Percentiles rank a stretch among this genome's conserved stretches.
These are phyloP conservation scores for Acanthamoeba castellanii DNA, from an alignment of 208 protist genomes.

Conservation along the genomic window DNA sequence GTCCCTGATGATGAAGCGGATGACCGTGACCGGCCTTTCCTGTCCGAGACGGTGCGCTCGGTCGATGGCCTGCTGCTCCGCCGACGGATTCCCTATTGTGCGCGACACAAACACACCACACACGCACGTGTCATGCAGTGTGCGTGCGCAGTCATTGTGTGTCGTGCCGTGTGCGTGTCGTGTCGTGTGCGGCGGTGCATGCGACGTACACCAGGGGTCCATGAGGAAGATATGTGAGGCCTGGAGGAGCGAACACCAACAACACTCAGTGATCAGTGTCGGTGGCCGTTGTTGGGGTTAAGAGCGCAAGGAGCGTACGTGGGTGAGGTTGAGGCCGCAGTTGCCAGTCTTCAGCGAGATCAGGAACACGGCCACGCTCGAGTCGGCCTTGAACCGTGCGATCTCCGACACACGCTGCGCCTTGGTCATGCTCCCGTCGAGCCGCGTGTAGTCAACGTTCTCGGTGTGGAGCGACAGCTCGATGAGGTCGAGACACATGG, in stretches of 20 bases:
- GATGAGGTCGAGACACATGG: conserved; percentile 71
- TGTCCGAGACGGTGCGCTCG: conserved; percentile 60
- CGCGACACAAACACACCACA: not conserved
- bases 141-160: not conserved
- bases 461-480: conserved; percentile 40
- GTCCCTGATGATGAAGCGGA: conserved; percentile 66
- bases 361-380: conserved; percentile 36
- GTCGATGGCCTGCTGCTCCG: conserved; percentile 73
- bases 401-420: conserved; percentile 31
- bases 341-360: conserved; percentile 71
- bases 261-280: not conserved
- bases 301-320: not conserved
- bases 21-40: conserved; percentile 63
- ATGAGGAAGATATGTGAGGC: conserved; percentile 46
- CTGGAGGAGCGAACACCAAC: not conserved
- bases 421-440: conserved; percentile 73
- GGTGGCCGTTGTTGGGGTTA: not conserved
- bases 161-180: not conserved
- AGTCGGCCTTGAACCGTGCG: conserved; percentile 39
- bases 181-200: not conserved
- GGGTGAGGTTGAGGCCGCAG: conserved; percentile 72
- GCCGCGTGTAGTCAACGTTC: conserved; percentile 39
- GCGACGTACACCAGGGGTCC: conserved; percentile 73
- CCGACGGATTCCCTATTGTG: conserved; percentile 64
- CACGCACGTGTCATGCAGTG: too few relatives aligned